These are phyloP conservation scores for Coriaria nepalensis DNA, from an alignment of 306 rosid genomes.

Conservation along the genomic window DNA sequence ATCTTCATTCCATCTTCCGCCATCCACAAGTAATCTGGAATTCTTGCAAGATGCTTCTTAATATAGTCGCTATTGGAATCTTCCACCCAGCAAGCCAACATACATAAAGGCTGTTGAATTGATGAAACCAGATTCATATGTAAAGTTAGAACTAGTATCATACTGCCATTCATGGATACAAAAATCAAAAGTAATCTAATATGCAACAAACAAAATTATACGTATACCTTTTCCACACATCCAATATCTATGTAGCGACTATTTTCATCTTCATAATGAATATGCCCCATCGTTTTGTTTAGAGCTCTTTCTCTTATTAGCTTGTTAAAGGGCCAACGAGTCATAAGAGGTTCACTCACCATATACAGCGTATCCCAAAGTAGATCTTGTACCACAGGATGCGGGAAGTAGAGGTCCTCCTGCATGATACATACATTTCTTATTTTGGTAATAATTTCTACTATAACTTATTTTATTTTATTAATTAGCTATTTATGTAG, in stretches of 20 bases:
- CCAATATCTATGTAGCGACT: constrained; percentile 22
- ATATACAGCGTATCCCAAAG: constrained; percentile 17
- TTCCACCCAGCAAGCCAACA: constrained; percentile 36
- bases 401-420: constrained; percentile 16
- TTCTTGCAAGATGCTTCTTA: constrained; percentile 23
- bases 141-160: too few relatives aligned
- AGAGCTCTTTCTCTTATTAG: constrained; percentile 20
- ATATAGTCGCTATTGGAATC: constrained; percentile 22
- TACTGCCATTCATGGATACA: too few relatives aligned
- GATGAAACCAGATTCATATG: too few relatives aligned
- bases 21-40: constrained; percentile 24
- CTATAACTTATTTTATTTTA: too few relatives aligned
- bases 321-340: constrained; percentile 29
- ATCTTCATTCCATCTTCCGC: constrained; percentile 32
- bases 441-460: too few relatives aligned
- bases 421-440: too few relatives aligned
- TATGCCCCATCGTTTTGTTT: constrained; percentile 14
- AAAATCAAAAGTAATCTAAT: too few relatives aligned
- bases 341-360: constrained; percentile 16
- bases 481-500: too few relatives aligned
- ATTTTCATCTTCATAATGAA: constrained; percentile 27
- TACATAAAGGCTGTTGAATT: constrained; percentile 15
- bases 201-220: too few relatives aligned
- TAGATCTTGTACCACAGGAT: constrained; percentile 15
- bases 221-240: constrained; percentile 29